phyloP scores from a whole-genome alignment of 2,329 filamentous ascomycete genomes.

The Colletotrichum sp. region DNA sequence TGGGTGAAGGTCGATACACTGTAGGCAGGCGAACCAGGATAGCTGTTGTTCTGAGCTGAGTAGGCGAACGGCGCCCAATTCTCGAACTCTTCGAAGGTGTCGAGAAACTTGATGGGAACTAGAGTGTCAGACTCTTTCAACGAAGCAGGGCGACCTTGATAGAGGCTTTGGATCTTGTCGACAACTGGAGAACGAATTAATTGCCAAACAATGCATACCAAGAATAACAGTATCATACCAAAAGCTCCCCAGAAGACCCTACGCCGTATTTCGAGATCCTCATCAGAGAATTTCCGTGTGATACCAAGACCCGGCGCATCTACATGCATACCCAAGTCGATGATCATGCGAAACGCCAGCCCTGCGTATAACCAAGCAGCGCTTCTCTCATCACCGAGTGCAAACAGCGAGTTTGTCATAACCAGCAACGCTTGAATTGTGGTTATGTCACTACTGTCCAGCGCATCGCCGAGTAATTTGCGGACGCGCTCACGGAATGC shows the following conservation, averaged over 20 bases:
- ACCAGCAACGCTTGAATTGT: conserved; percentile 59
- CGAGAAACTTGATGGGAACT: conserved; percentile 52
- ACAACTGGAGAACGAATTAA: conserved; percentile 26
- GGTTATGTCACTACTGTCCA: conserved; percentile 55
- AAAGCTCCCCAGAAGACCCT: conserved; percentile 53
- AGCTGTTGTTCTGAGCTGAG: conserved; percentile 29
- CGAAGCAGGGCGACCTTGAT: conserved; percentile 55
- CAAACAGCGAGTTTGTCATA: conserved; percentile 56
- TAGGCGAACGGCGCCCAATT: conserved; percentile 52
- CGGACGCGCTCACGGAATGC: conserved; percentile 49
- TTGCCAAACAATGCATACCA: not conserved
- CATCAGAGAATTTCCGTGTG: conserved; percentile 41
- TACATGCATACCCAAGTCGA: conserved; percentile 59
- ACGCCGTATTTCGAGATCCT: conserved; percentile 48
- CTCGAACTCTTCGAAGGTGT: conserved; percentile 58
- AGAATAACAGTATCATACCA: conserved; percentile 26
- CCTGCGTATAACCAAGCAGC: conserved; percentile 64
- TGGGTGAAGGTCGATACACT: conserved; percentile 46
- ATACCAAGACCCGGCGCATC: conserved; percentile 36
- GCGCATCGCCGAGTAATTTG: conserved; percentile 47
- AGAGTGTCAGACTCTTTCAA: conserved; percentile 49
- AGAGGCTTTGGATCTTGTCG: conserved; percentile 60
- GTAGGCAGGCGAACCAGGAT: conserved; percentile 41
- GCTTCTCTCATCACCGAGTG: conserved; percentile 53
- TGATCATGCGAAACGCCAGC: conserved; percentile 59